Percentiles rank a stretch among this genome's conserved stretches.
phyloP scores from a whole-genome alignment of 805 yeast genomes.

The Saccharomycopsis guyanensis region DNA sequence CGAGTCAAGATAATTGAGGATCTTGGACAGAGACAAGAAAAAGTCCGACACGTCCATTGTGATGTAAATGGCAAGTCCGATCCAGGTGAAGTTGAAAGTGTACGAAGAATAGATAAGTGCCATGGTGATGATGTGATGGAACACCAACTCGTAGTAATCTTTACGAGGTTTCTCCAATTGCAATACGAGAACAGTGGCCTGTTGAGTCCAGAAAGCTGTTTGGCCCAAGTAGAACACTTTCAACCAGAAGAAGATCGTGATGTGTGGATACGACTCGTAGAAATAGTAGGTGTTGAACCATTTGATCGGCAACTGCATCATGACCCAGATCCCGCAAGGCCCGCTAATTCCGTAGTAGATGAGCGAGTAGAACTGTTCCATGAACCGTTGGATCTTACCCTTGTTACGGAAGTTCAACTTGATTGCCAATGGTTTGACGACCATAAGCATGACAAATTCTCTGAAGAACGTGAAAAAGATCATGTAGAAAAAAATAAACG shows the following conservation, averaged over 20 bases:
- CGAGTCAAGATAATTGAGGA: constrained; percentile 79
- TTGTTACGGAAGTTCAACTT: constrained; percentile 42
- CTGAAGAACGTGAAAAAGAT: constrained; percentile 83
- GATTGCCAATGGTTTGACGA: constrained; percentile 66
- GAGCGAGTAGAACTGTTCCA: constrained; percentile 87
- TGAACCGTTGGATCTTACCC: constrained; percentile 64
- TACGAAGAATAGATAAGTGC: constrained; percentile 80
- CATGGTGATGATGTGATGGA: constrained; percentile 90
- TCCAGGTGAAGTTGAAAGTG: constrained; percentile 92
- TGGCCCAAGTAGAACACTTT: constrained; percentile 83
- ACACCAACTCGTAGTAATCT: constrained; percentile 83
- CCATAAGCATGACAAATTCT: constrained; percentile 81
- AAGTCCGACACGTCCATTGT: constrained; percentile 96
- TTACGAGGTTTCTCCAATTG: constrained; percentile 93
- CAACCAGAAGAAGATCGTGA: constrained; percentile 56
- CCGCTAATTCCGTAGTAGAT: constrained; percentile 75
- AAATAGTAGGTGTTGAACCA: constrained; percentile 77
- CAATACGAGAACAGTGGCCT: constrained; percentile 70
- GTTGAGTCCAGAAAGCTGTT: constrained; percentile 98
- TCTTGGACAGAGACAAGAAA: constrained; percentile 75
- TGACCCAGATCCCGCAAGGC: constrained; percentile 82
- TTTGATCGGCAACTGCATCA: constrained; percentile 83
- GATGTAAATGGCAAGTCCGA: constrained; percentile 83
- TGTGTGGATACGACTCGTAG: constrained; percentile 79
- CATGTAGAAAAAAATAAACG: constrained; percentile 73